Percentiles rank a stretch among this genome's conserved stretches.
phyloP scores from a whole-genome alignment of 371 early-diverging fungal species.

The Syncephalis plumigaleata region DNA sequence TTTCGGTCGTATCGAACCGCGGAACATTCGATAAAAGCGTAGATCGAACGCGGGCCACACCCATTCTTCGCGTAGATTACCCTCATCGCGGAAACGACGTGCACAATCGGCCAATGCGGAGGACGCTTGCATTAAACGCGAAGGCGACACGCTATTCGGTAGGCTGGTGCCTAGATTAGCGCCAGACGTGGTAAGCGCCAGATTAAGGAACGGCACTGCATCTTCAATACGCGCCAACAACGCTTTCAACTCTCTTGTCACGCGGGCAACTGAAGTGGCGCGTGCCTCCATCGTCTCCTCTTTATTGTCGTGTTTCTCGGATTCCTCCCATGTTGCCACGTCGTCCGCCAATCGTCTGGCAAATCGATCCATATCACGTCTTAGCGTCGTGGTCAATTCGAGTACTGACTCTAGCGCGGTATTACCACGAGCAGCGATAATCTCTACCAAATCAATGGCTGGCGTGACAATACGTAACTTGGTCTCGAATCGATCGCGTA shows the following conservation, averaged over 20 bases:
- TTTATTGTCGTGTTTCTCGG: conserved; percentile 3
- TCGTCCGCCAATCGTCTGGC: conserved; percentile 5
- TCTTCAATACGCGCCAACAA: conserved; percentile 36
- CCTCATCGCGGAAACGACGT: conserved; percentile 4
- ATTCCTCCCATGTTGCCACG: not conserved
- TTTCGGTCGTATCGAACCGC: conserved; percentile 32
- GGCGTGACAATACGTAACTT: conserved; percentile 31
- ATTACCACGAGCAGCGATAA: conserved; percentile 44
- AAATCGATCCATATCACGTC: conserved; percentile 32
- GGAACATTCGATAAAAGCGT: conserved; percentile 43
- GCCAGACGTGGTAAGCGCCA: conserved; percentile 32
- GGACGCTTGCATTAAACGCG: conserved; percentile 32
- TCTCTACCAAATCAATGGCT: conserved; percentile 48
- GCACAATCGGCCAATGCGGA: conserved; percentile 10
- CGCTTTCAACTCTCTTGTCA: conserved; percentile 18
- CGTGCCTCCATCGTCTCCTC: conserved; percentile 6
- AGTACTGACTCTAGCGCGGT: conserved; percentile 34
- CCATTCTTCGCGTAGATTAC: conserved; percentile 15
- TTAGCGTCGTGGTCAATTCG: conserved; percentile 35
- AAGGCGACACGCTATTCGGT: conserved; percentile 18
- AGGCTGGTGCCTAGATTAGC: conserved; percentile 16
- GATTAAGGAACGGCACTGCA: conserved; percentile 43
- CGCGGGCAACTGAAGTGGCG: conserved; percentile 2
- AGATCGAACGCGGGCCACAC: conserved; percentile 14
- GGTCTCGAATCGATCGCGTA: conserved; percentile 12